These are phyloP conservation scores for Durusdinium trenchii DNA, from an alignment of 73 alveolate species.

Conservation along the genomic window DNA sequence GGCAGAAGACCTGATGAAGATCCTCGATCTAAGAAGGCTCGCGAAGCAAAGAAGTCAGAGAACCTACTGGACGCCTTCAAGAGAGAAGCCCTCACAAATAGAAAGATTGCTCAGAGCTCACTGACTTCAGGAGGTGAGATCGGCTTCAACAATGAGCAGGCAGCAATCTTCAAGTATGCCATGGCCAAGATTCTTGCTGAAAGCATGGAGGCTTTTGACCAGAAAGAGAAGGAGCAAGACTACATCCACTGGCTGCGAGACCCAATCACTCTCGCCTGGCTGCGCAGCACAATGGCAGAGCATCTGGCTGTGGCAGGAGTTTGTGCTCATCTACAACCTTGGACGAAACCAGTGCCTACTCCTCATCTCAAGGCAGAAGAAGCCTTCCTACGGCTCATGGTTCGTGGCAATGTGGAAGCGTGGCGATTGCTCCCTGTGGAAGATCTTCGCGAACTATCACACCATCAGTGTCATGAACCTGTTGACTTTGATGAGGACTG, in stretches of 20 bases:
- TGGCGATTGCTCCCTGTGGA: not conserved
- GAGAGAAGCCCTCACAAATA: not conserved
- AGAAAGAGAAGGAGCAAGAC: not conserved
- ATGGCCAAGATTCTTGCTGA: not conserved
- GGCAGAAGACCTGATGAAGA: not conserved
- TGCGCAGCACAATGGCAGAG: not conserved
- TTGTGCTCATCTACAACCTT: not conserved
- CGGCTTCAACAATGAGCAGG: not conserved
- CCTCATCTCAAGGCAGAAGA: not conserved
- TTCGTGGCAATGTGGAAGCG: not conserved
- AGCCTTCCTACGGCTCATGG: not conserved
- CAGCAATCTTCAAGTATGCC: not conserved
- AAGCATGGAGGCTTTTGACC: not conserved
- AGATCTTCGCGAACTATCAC: not conserved
- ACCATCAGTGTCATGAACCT: not conserved
- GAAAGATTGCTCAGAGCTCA: not conserved
- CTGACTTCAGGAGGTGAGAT: not conserved
- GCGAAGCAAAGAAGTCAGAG: not conserved
- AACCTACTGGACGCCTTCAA: not conserved
- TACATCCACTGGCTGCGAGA: constrained; percentile 2
- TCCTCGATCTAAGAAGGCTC: not conserved
- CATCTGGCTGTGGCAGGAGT: not conserved
- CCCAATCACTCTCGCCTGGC: not conserved
- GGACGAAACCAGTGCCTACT: not conserved
- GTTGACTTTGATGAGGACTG: not conserved